Evolutionary conservation across 164 flowering plant genomes (phyloP).

Genomic region (Annona squamosa): DNA sequence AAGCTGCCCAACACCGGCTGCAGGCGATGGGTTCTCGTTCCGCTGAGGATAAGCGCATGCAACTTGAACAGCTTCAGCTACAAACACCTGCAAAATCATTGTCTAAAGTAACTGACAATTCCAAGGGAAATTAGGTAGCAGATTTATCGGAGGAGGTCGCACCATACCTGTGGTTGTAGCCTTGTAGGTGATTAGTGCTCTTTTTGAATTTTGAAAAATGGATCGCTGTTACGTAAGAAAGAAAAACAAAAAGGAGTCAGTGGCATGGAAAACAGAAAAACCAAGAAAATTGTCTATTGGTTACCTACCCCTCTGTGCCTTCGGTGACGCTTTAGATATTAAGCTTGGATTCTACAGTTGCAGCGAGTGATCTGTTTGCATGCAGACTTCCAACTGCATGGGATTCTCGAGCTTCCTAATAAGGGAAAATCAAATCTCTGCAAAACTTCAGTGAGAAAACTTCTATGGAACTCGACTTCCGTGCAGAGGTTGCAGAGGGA

Average conservation of each 20-base stretch:
- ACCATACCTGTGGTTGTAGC: no score
- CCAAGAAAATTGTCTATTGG: not conserved
- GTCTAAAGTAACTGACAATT: no score
- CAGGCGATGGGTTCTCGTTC: no score
- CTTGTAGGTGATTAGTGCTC: no score
- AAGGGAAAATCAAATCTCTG: conserved; percentile 1
- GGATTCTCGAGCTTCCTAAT: conserved; percentile 2
- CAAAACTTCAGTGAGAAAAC: not conserved
- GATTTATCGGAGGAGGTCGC: no score
- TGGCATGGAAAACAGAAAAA: not conserved
- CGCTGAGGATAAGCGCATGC: no score
- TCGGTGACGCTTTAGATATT: not conserved
- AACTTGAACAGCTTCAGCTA: no score
- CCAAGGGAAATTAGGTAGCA: no score
- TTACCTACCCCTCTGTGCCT: not conserved
- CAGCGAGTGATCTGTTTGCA: not conserved
- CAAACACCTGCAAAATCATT: no score
- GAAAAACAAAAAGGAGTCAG: not conserved
- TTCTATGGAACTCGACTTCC: conserved; percentile 2
- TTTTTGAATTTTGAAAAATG: no score
- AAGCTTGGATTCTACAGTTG: not conserved
- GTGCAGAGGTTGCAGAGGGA: conserved; percentile 1
- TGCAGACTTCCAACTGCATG: not conserved
- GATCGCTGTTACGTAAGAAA: not conserved
- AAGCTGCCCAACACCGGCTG: no score